A percentile compares a stretch with the other conserved stretches of the same genome.
Evolutionary conservation across 2,329 filamentous ascomycete genomes (phyloP).

Genomic region (Alternaria brassicicola): DNA sequence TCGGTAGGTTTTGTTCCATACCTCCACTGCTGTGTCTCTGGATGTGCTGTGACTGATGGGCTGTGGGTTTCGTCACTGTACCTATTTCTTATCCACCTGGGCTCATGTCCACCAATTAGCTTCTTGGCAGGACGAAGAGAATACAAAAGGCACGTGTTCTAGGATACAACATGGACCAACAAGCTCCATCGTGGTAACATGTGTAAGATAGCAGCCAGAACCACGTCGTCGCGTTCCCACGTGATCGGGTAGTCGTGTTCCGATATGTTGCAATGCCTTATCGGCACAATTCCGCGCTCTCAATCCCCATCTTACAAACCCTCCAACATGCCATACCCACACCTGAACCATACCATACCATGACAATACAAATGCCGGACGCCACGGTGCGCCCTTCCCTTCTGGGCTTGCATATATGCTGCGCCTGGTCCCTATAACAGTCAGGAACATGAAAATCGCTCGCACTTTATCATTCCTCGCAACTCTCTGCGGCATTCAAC

Average conservation of each 20-base stretch:
- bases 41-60: not conserved
- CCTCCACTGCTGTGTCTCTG: not conserved
- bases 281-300: slow-evolving; percentile 33
- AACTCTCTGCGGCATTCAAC: slow-evolving; percentile 15
- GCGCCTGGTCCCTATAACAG: not conserved
- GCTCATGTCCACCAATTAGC: too few species aligned
- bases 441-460: slow-evolving; percentile 24
- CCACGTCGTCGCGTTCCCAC: slow-evolving; percentile 2
- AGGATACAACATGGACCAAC: too few species aligned
- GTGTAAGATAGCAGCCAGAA: too few species aligned
- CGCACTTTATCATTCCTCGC: slow-evolving; percentile 20
- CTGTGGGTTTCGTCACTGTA: not conserved
- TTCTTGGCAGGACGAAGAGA: too few species aligned
- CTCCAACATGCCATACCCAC: slow-evolving; percentile 2
- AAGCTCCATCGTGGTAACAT: too few species aligned
- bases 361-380: slow-evolving; percentile 12
- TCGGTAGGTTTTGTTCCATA: not conserved
- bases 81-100: too few species aligned
- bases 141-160: too few species aligned
- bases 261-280: not conserved
- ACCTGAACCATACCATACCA: not conserved
- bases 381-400: slow-evolving; percentile 4
- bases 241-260: not conserved
- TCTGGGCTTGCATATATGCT: slow-evolving; percentile 3
- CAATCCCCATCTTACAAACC: slow-evolving; percentile 25